These are phyloP conservation scores for Dothistroma septosporum DNA, from an alignment of 2,329 filamentous ascomycete genomes.

Conservation along the genomic window DNA sequence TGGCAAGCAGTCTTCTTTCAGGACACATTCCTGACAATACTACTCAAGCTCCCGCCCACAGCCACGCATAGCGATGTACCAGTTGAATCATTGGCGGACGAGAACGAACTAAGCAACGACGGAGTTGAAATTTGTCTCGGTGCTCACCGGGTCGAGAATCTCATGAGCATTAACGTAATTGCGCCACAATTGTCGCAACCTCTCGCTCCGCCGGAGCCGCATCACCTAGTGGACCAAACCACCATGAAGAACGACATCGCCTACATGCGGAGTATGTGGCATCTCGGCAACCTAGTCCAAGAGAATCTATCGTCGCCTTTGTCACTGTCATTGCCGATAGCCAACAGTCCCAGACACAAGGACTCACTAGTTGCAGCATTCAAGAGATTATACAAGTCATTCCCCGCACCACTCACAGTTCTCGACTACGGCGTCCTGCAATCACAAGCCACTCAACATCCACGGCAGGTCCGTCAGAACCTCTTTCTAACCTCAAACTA, in stretches of 20 bases:
- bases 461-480: conserved; percentile 67
- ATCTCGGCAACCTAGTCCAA: conserved; percentile 72
- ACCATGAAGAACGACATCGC: conserved; percentile 34
- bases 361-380: conserved; percentile 66
- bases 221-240: conserved; percentile 32
- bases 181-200: conserved; percentile 38
- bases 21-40: conserved; percentile 75
- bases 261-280: conserved; percentile 74
- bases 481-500: conserved; percentile 78
- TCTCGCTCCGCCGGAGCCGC: conserved; percentile 32
- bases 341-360: conserved; percentile 64
- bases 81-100: conserved; percentile 68
- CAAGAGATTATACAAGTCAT: conserved; percentile 66
- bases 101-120: conserved; percentile 49
- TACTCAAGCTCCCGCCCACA: conserved; percentile 71
- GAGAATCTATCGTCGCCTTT: conserved; percentile 71
- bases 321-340: conserved; percentile 69
- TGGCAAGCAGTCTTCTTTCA: conserved; percentile 80
- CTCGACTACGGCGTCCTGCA: conserved; percentile 61
- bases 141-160: conserved; percentile 43
- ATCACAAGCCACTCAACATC: conserved; percentile 55
- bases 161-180: conserved; percentile 51
- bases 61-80: conserved; percentile 76
- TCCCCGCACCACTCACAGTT: conserved; percentile 65
- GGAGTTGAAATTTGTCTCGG: conserved; percentile 58